Base-by-base conservation (phyloP, 2,329 filamentous ascomycete genomes). In the Calonectria crousiana region DNA sequence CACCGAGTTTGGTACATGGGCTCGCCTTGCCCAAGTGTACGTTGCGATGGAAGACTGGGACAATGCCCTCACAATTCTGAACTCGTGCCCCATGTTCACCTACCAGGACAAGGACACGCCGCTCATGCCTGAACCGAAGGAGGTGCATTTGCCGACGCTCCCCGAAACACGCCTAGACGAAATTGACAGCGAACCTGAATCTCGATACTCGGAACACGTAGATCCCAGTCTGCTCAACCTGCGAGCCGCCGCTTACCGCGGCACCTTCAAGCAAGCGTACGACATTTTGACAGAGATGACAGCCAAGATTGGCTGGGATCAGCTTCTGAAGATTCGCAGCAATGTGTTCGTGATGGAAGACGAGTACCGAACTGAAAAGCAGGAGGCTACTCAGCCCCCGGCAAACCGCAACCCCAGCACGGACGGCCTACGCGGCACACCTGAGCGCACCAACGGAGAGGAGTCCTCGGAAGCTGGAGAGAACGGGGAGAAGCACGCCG, bases 281-380 rank as follows among this genome's bases (percentile, higher is more conserved):
- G 93, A 93, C 77, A 93, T 99, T 41, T 88, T 99, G 75, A 98
- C 97, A 0, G 96, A 98, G 83, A 96, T 99, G 88, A 98, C 96
- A 0, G 93, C 95, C 75, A 96, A 97, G 85, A 98, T 99, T 80
- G 97, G 97, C 49, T 99, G 97, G 97, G 97, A 99, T 80, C 95
- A 98, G 82, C 89, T 99, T 28, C 88, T 99, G 67, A 97, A 95
- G 85, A 98, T 97, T 81, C 92, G 97, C 78, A 98, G 96, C 86
- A 96, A 96, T 76, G 97, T 99, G 1, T 99, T 99, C 80, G 97
- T 99, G 64, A 99, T 99, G 97, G 97, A 99, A 84, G 97, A 99
- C 82, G 97, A 99, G 84, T 99, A 99, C 83, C 92, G 97, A 64
- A 94, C 93, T 71, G 97, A 98, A 86, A 95, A 94, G 84, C 92